phyloP scores from a whole-genome alignment of 1,284 basidiomycete species.

The Neolentinus lepideus region DNA sequence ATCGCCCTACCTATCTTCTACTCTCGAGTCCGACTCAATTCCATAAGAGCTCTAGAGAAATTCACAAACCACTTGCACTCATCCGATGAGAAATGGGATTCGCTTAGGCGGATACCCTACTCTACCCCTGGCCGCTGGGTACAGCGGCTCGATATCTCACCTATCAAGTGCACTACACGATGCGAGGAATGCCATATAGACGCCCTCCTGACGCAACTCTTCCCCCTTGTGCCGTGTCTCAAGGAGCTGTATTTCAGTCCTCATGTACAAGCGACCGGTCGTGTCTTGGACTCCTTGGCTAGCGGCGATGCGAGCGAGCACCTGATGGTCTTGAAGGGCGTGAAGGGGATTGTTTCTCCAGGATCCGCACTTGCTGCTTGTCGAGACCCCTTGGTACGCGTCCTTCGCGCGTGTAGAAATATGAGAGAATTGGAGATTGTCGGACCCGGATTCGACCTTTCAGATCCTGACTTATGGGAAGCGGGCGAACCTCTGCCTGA shows the following conservation, averaged over 20 bases:
- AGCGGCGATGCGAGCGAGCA: constrained; percentile 44
- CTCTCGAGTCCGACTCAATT: constrained; percentile 41
- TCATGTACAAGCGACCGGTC: constrained; percentile 52
- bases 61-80: constrained; percentile 48
- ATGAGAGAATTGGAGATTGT: constrained; percentile 65
- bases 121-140: constrained; percentile 83
- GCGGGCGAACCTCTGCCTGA: constrained; percentile 16
- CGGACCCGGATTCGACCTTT: constrained; percentile 47
- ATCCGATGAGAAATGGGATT: constrained; percentile 79
- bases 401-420: constrained; percentile 49
- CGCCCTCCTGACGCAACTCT: constrained; percentile 51
- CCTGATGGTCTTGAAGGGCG: constrained; percentile 54
- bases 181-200: constrained; percentile 47
- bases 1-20: constrained; percentile 66
- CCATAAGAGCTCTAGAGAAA: constrained; percentile 40
- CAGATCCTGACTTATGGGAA: constrained; percentile 34
- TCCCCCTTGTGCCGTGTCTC: constrained; percentile 69
- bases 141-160: constrained; percentile 61
- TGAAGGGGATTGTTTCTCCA: constrained; percentile 25
- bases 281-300: constrained; percentile 47
- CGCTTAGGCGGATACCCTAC: constrained; percentile 75
- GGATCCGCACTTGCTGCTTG: background rate
- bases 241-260: constrained; percentile 52
- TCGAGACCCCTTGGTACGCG: constrained; percentile 26
- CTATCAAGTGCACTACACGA: constrained; percentile 34